Conservation (phyloP, 345 rosid genomes). For the Corymbia maculata region DNA sequence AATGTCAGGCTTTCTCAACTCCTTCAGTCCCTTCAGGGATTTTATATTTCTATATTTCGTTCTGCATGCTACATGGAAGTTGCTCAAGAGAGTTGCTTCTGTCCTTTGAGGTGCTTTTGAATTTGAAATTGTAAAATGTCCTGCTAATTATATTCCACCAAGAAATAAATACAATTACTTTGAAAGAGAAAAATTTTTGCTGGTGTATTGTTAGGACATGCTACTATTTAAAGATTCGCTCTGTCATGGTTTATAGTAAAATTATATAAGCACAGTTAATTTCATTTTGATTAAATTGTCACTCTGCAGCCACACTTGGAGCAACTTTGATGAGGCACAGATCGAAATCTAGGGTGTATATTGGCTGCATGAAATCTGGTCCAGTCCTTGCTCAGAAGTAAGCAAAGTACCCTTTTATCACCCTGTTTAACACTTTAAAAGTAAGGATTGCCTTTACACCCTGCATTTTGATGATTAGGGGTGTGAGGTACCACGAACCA, state of each 20-base stretch:
- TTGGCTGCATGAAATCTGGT: constrained; percentile 98
- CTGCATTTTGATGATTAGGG: constrained; percentile 25
- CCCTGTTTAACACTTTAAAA: background rate
- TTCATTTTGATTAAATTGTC: background rate
- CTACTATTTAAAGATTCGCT: background rate
- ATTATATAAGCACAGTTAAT: background rate
- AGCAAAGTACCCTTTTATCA: constrained; percentile 8
- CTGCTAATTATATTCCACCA: background rate
- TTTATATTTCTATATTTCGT: background rate
- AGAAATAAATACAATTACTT: background rate
- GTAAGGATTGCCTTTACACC: background rate
- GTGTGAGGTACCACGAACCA: constrained; percentile 95
- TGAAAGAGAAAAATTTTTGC: background rate
- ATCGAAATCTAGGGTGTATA: constrained; percentile 66
- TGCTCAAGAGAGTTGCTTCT: background rate
- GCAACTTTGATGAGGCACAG: constrained; percentile 68
- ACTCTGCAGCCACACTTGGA: constrained; percentile 81
- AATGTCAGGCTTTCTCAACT: background rate
- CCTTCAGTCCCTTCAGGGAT: background rate
- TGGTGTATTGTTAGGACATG: background rate
- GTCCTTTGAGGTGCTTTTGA: background rate
- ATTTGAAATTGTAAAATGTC: background rate
- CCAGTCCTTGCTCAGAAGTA: constrained; percentile 97
- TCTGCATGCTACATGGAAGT: background rate
- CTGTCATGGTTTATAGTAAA: background rate